Conservation (phyloP, 1,284 basidiomycete genomes). For the Agaricales sp. region DNA sequence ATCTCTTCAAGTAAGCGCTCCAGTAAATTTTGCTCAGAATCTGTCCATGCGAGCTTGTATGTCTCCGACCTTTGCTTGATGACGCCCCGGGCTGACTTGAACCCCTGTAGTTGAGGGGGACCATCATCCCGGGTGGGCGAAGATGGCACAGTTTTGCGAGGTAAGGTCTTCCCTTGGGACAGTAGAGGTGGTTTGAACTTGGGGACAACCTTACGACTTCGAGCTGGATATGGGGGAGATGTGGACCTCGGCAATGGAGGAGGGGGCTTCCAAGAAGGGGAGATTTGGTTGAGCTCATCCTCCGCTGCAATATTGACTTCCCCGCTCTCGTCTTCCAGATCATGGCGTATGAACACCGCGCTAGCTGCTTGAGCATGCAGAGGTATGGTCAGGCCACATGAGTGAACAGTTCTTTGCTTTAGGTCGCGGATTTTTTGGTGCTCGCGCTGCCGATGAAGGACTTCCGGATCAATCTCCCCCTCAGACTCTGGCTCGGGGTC, state of each 20-base stretch:
- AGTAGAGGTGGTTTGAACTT: not conserved
- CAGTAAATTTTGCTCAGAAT: constrained; percentile 63
- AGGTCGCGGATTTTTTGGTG: constrained; percentile 44
- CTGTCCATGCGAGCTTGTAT: constrained; percentile 69
- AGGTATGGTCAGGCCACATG: constrained; percentile 22
- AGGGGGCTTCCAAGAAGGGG: not conserved
- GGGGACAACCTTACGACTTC: not conserved
- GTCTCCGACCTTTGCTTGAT: constrained; percentile 50
- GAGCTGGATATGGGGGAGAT: not conserved
- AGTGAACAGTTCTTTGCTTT: constrained; percentile 39
- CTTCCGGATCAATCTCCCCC: constrained; percentile 26
- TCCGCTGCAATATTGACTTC: constrained; percentile 37
- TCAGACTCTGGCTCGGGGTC: constrained; percentile 28
- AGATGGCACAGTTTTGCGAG: constrained; percentile 1
- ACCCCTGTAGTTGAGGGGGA: constrained; percentile 11
- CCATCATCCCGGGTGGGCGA: not conserved
- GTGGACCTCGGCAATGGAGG: not conserved
- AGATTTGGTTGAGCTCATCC: not conserved
- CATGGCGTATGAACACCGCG: constrained; percentile 41
- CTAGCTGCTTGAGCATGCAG: constrained; percentile 12
- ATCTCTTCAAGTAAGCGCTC: constrained; percentile 64
- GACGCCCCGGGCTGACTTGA: constrained; percentile 12
- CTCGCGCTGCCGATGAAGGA: constrained; percentile 31
- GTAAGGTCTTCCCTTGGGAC: not conserved
- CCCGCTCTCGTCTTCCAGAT: constrained; percentile 47